phyloP scores from a whole-genome alignment of 352 stramenopile species.

The Phytopythium cucurbitacearum region DNA sequence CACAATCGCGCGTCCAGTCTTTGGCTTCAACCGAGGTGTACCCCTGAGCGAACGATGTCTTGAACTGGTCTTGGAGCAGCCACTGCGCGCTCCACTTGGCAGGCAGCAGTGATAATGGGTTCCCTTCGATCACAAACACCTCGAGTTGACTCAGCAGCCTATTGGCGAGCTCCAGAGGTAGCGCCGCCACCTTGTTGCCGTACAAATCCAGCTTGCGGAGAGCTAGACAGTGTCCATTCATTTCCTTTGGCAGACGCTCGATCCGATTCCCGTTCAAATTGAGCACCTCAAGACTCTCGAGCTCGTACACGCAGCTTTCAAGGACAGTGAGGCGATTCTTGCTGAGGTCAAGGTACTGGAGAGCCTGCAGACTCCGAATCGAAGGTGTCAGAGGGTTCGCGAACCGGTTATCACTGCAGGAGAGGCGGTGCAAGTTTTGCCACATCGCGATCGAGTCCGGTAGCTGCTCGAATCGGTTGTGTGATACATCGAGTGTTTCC shows the following conservation, averaged over 20 bases:
- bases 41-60: constrained; percentile 37
- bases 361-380: constrained; percentile 15
- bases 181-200: constrained; percentile 45
- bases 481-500: constrained; percentile 30
- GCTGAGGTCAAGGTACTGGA: constrained; percentile 60
- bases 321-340: constrained; percentile 44
- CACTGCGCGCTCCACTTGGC: constrained; percentile 66
- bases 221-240: constrained; percentile 15
- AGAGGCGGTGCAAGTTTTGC: constrained; percentile 28
- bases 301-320: constrained; percentile 42
- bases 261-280: constrained; percentile 51
- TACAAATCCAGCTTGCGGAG: constrained; percentile 64
- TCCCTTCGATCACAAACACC: constrained; percentile 47
- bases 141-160: constrained; percentile 48
- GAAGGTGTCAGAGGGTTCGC: constrained; percentile 28
- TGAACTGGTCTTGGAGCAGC: constrained; percentile 49
- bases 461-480: constrained; percentile 47
- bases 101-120: constrained; percentile 46
- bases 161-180: constrained; percentile 49
- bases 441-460: constrained; percentile 47
- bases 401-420: constrained; percentile 52
- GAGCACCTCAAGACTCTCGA: constrained; percentile 46
- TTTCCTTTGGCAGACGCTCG: constrained; percentile 34
- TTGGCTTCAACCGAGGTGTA: constrained; percentile 49
- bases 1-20: constrained; percentile 43